These are phyloP conservation scores for Exophiala mesophila DNA, from an alignment of 2,329 filamentous ascomycete genomes.

Conservation along the genomic window DNA sequence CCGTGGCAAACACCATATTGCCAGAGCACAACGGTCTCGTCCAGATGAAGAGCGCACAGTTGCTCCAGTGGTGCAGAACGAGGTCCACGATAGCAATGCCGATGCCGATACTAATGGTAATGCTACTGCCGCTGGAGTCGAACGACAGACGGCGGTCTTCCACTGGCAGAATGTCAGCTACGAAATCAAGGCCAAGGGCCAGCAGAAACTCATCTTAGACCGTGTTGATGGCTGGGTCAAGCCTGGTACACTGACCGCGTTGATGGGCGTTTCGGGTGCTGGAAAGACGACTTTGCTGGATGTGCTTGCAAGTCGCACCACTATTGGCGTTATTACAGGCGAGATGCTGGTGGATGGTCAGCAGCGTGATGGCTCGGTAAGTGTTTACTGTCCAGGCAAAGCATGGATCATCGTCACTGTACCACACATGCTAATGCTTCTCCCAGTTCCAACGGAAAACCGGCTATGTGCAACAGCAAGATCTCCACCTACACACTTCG, in stretches of 20 bases:
- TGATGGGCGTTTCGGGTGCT: conserved; percentile 60
- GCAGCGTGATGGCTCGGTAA: background rate
- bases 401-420: too few relatives aligned
- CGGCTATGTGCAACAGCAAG: conserved; percentile 64
- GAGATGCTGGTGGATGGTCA: conserved; percentile 56
- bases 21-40: background rate
- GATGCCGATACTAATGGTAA: conserved; percentile 4
- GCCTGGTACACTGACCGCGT: conserved; percentile 49
- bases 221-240: conserved; percentile 52
- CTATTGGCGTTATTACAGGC: conserved; percentile 59
- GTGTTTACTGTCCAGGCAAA: too few relatives aligned
- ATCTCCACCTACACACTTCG: conserved; percentile 60
- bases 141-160: conserved; percentile 32
- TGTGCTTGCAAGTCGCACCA: conserved; percentile 50
- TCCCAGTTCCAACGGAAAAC: conserved; percentile 41
- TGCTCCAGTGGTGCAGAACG: conserved; percentile 27
- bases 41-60: background rate
- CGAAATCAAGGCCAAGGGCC: conserved; percentile 49
- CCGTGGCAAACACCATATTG: conserved; percentile 13
- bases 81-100: conserved; percentile 36
- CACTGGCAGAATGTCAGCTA: conserved; percentile 53
- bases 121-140: conserved; percentile 4
- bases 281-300: conserved; percentile 58
- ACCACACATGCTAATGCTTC: background rate
- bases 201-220: conserved; percentile 47